phyloP scores from a whole-genome alignment of 441 rosid species.

The Arabidopsis hybrid region DNA sequence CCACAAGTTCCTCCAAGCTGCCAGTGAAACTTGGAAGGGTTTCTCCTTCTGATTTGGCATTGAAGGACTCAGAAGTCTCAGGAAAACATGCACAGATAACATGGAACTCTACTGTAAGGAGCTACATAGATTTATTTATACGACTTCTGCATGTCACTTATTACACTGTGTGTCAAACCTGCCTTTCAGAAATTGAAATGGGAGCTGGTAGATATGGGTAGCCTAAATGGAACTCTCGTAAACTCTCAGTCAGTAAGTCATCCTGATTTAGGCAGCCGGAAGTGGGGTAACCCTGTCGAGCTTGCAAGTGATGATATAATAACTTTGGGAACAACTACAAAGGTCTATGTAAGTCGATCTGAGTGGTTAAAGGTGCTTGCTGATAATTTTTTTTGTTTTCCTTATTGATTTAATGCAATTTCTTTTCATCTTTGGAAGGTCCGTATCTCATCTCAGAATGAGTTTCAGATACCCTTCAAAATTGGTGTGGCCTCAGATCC shows the following conservation, averaged over 20 bases:
- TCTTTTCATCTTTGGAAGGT: conserved; percentile 59
- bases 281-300: conserved; percentile 76
- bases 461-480: conserved; percentile 66
- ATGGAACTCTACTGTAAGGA: conserved; percentile 80
- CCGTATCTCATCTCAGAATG: conserved; percentile 63
- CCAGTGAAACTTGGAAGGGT: conserved; percentile 90
- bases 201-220: conserved; percentile 97
- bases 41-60: conserved; percentile 69
- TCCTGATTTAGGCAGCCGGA: conserved; percentile 74
- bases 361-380: conserved; percentile 29
- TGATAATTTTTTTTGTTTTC: not conserved
- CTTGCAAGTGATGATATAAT: conserved; percentile 82
- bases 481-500: conserved; percentile 95
- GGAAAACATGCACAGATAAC: conserved; percentile 96
- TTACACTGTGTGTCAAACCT: conserved; percentile 24
- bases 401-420: conserved; percentile 30
- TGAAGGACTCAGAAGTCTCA: conserved; percentile 91
- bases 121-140: conserved; percentile 32
- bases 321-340: conserved; percentile 86
- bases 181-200: conserved; percentile 77
- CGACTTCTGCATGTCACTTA: conserved; percentile 32
- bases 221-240: conserved; percentile 88
- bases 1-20: conserved; percentile 71
- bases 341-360: conserved; percentile 62
- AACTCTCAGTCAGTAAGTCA: conserved; percentile 75